Evolutionary conservation across 495 filamentous ascomycete species (phyloP).

Genomic region (Podospora australis): DNA sequence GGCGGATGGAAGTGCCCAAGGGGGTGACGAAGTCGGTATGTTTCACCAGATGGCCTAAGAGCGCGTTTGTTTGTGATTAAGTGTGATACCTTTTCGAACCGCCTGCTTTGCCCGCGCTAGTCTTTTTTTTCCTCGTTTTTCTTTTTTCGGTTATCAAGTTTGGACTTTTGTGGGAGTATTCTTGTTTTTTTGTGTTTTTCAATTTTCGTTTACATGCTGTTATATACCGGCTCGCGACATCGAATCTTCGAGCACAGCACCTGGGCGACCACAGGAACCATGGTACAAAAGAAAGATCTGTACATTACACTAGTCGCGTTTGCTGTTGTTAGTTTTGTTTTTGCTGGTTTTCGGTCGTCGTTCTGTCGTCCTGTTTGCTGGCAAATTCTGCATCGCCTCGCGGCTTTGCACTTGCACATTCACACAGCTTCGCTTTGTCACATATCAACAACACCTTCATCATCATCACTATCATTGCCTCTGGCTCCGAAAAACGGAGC

Average conservation of each 20-base stretch:
- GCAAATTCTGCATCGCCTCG: conserved; percentile 28
- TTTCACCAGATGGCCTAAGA: conserved; percentile 69
- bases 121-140: conserved; percentile 19
- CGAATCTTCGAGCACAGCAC: conserved; percentile 24
- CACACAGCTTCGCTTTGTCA: conserved; percentile 32
- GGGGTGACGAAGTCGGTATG: conserved; percentile 92
- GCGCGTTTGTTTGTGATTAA: conserved; percentile 42
- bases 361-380: conserved; percentile 33
- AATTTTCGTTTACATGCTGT: conserved; percentile 32
- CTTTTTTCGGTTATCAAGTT: conserved; percentile 16
- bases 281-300: conserved; percentile 37
- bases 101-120: neutral
- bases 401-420: no score
- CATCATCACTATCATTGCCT: conserved; percentile 13
- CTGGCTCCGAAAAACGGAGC: conserved; percentile 12
- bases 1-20: conserved; percentile 59
- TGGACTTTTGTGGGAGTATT: conserved; percentile 18
- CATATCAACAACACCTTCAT: conserved; percentile 32
- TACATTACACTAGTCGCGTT: conserved; percentile 36
- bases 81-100: conserved; percentile 43
- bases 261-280: conserved; percentile 31
- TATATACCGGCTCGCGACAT: conserved; percentile 42
- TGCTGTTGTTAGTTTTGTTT: conserved; percentile 26
- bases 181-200: conserved; percentile 21
- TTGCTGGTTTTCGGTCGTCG: conserved; percentile 35